Conservation (phyloP, 108 stramenopile species). For the Seminavis robusta region DNA sequence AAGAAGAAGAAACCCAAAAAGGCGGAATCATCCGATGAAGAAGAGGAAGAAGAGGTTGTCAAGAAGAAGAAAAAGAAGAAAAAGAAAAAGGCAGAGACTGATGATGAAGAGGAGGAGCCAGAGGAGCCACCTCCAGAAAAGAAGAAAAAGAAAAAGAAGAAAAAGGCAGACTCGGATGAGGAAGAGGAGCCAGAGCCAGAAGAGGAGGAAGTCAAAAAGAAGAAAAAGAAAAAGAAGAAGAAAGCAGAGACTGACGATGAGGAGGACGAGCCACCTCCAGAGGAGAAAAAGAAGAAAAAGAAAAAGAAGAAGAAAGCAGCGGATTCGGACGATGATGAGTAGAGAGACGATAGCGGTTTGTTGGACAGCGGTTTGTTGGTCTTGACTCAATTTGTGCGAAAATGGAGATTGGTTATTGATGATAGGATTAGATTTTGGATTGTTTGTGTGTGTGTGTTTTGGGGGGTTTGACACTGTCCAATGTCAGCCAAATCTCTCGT, state of each 20-base stretch:
- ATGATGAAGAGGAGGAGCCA: neutral
- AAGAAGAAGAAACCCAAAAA: conserved; percentile 23
- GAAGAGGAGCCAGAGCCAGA: neutral
- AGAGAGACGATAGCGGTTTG: neutral
- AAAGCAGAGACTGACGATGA: neutral
- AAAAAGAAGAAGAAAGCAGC: neutral
- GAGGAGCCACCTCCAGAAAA: neutral
- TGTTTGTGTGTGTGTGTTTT: no score
- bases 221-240: neutral
- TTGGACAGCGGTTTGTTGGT: no score
- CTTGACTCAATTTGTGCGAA: no score
- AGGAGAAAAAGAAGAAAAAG: neutral
- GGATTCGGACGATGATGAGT: neutral
- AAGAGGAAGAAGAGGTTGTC: conserved; percentile 15
- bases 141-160: neutral
- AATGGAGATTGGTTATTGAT: no score
- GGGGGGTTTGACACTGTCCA: no score
- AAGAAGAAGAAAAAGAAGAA: neutral
- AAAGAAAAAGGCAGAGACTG: neutral
- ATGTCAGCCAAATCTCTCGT: no score
- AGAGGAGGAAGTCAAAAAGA: conserved; percentile 12
- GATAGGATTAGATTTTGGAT: no score
- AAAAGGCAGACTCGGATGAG: neutral
- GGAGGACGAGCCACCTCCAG: neutral
- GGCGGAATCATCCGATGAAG: conserved; percentile 6